Base-by-base conservation (phyloP, 371 early-diverging fungal genomes). In the Neoconidiobolus thromboides region DNA sequence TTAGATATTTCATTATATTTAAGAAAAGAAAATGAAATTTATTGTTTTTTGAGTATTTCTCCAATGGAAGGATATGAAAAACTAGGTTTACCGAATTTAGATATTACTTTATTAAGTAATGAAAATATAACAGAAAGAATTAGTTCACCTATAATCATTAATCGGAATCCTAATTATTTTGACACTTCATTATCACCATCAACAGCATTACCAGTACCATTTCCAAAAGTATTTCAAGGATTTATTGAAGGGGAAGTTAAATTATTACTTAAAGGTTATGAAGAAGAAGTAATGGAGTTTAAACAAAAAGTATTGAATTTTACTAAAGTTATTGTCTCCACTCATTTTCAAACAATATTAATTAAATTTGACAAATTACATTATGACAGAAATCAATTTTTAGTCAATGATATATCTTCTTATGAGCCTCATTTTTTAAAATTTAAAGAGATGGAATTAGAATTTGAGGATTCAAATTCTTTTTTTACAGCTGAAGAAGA, bases 371-470 rank as follows among this genome's bases (percentile, higher is more conserved):
- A 73, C 42, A 84, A 85, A 51, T 39, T 66, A 1, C 62, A 67
- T 0, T 82, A 80, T 70, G 85, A 87, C 64, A 75, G 62, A 3
- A 64, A 86, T 1, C 84, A 85, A 62, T 72, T 81, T 15, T 66
- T 87, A 36, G 70, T 82, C 50, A 87, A 85, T 61, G 85, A 85
- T 54, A 63, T 86, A 37, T 55, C 78, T 44, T 61, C 82, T 40
- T 87, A 86, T 85, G 75, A 76, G 54, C 79, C 75, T 9, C 64
- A 57, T 38, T 77, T 71, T 58, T 7, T 48, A 7, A 49, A 48
- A 14, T 47, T 4, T 5, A 46, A 36, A 3, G 46, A 46, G 46
- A 46, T 46, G 46, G 46, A 46, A n/a, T 9, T 46, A n/a, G 46
- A 46, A 46, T n/a, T n/a, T 46, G 46, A 46, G 46, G 9, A 9